Base-by-base conservation (phyloP, 352 stramenopile species). In the Phytopythium vexans region DNA sequence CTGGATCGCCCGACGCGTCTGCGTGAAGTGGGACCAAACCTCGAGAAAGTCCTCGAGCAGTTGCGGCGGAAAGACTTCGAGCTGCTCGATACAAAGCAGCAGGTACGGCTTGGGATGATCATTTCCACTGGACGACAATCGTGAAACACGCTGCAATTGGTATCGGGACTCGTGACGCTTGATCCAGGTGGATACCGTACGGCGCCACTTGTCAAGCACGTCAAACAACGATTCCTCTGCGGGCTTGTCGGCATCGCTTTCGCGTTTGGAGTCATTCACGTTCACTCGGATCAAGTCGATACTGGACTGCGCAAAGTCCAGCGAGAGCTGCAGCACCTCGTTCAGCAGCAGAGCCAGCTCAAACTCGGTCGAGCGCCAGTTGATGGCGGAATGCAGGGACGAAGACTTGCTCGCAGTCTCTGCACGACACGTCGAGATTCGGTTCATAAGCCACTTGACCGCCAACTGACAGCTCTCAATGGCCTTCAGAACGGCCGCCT, bases 1-100 rank as follows among this genome's bases (percentile, higher is more conserved):
- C 8, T 70, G 65, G 37, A 35, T 49, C 8, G 14, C 54, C 9
- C 37, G 46, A 15, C 41, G 40, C 4, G 56, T 57, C 15, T 56
- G 66, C 1, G 54, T 42, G 33, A 77, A 85, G 52, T 89, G 70
- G 8, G 68, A 76, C 79, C 79, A 92, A 37, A 90, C 71, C 40
- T 82, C 75, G 14, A 94, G 52, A 44, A 94, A 89, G 36, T 94
- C 82, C 16, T 73, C 62, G 10, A 91, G 65, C 0, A 84, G 70
- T 15, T 72, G 60, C 31, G 79, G 68, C 7, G 74, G 69, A 8
- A 94, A 82, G 0, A 53, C 52, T 59, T 94, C 84, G 9, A 91
- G 64, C 53, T 92, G 73, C 40, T 91, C 84, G n/a, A 94, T 77
- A 52, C 82, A 90, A 1, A 94, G 53, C 35, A 94, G 36, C 27